Evolutionary conservation across 495 filamentous ascomycete species (phyloP).

Genomic region (Trichoderma erinaceum): DNA sequence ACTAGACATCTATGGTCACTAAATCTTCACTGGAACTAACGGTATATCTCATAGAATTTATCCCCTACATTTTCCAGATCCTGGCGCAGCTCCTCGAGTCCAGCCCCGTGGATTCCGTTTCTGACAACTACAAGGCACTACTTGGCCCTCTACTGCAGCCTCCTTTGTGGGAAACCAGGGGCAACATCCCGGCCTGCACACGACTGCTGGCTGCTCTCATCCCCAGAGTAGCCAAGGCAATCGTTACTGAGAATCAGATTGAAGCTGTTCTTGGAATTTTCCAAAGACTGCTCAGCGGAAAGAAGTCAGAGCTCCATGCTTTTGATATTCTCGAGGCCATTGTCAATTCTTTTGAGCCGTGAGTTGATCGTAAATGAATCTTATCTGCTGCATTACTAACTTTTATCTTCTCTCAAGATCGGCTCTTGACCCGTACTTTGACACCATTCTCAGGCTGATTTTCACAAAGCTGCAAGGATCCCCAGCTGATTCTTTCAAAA

Average conservation of each 20-base stretch:
- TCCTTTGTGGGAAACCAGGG: constrained; percentile 76
- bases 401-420: constrained; percentile 16
- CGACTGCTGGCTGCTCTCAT: constrained; percentile 80
- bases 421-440: constrained; percentile 68
- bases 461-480: constrained; percentile 74
- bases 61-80: constrained; percentile 94
- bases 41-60: constrained; percentile 61
- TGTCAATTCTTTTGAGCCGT: constrained; percentile 62
- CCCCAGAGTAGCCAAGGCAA: constrained; percentile 61
- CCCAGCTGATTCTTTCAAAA: constrained; percentile 68
- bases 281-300: constrained; percentile 69
- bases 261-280: constrained; percentile 84
- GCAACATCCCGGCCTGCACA: constrained; percentile 86
- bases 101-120: constrained; percentile 64
- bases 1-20: not conserved
- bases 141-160: constrained; percentile 69
- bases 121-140: constrained; percentile 69
- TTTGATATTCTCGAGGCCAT: constrained; percentile 87
- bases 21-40: constrained; percentile 19
- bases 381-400: not conserved
- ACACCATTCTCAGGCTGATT: constrained; percentile 70
- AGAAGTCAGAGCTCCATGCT: constrained; percentile 71
- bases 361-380: constrained; percentile 29
- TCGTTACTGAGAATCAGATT: constrained; percentile 63
- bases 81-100: constrained; percentile 83